phyloP scores from a whole-genome alignment of 208 protist species.

The Crithidia mellificae region DNA sequence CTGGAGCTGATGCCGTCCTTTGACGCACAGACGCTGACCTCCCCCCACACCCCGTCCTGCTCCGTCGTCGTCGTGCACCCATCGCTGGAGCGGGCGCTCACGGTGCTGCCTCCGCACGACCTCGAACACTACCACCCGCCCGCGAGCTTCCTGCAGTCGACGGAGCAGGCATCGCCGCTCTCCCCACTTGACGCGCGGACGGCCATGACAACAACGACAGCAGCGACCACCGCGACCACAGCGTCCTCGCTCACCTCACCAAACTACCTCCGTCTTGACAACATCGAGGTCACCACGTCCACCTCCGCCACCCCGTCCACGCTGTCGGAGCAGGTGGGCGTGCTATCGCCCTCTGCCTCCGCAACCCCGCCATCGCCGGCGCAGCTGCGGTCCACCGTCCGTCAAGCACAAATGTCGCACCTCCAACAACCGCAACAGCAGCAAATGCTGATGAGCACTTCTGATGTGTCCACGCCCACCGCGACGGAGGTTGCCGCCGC shows the following conservation, averaged over 20 bases:
- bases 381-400: not conserved
- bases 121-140: too few relatives aligned
- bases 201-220: not conserved
- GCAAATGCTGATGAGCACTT: not conserved
- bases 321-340: slow-evolving; percentile 4
- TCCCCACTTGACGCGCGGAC: too few relatives aligned
- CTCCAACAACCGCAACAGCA: not conserved
- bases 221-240: not conserved
- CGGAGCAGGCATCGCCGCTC: not conserved
- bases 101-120: too few relatives aligned
- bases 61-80: slow-evolving; percentile 32
- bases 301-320: slow-evolving; percentile 1
- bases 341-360: slow-evolving; percentile 4
- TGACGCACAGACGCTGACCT: not conserved
- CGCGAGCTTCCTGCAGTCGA: not conserved
- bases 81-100: slow-evolving; percentile 11
- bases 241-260: slow-evolving; percentile 7
- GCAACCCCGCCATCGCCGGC: slow-evolving; percentile 1
- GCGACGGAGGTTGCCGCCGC: not conserved
- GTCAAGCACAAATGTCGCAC: not conserved
- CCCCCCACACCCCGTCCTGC: slow-evolving; percentile 5
- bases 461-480: too few relatives aligned
- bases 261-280: slow-evolving; percentile 7
- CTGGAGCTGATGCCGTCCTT: slow-evolving; percentile 10
- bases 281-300: slow-evolving; percentile 7